These are phyloP conservation scores for Cucurbita pepo DNA, from an alignment of 306 rosid genomes.

Conservation along the genomic window DNA sequence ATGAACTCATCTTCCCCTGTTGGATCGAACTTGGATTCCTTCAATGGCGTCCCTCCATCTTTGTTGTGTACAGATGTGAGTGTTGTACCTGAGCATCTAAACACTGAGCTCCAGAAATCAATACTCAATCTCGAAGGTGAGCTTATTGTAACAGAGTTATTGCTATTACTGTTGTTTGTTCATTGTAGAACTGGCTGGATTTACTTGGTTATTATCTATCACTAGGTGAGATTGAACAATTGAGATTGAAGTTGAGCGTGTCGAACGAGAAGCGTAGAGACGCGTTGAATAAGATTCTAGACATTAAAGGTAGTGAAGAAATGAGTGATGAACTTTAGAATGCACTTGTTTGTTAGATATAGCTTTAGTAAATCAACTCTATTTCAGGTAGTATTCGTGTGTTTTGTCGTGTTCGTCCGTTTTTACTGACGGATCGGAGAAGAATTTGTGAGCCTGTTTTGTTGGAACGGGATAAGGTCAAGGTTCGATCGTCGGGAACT, in stretches of 20 bases:
- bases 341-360: neutral
- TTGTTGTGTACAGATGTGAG: slow-evolving; percentile 45
- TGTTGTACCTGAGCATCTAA: slow-evolving; percentile 65
- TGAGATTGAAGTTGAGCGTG: slow-evolving; percentile 33
- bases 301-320: slow-evolving; percentile 53
- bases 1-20: slow-evolving; percentile 24
- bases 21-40: slow-evolving; percentile 39
- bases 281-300: slow-evolving; percentile 71
- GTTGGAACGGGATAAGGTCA: slow-evolving; percentile 45
- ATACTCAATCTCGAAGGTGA: slow-evolving; percentile 54
- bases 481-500: slow-evolving; percentile 40
- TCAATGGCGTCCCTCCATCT: slow-evolving; percentile 18
- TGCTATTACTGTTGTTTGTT: neutral
- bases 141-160: neutral
- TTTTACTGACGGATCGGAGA: slow-evolving; percentile 26
- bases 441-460: slow-evolving; percentile 35
- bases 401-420: slow-evolving; percentile 73
- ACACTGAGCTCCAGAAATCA: slow-evolving; percentile 33
- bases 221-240: slow-evolving; percentile 50
- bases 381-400: slow-evolving; percentile 73
- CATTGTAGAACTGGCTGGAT: neutral
- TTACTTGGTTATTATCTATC: slow-evolving; percentile 12
- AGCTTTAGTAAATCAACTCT: neutral
- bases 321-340: neutral
- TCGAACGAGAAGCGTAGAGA: slow-evolving; percentile 49